Base-by-base conservation (phyloP, 2,329 filamentous ascomycete species). In the Pseudogymnoascus sp. region DNA sequence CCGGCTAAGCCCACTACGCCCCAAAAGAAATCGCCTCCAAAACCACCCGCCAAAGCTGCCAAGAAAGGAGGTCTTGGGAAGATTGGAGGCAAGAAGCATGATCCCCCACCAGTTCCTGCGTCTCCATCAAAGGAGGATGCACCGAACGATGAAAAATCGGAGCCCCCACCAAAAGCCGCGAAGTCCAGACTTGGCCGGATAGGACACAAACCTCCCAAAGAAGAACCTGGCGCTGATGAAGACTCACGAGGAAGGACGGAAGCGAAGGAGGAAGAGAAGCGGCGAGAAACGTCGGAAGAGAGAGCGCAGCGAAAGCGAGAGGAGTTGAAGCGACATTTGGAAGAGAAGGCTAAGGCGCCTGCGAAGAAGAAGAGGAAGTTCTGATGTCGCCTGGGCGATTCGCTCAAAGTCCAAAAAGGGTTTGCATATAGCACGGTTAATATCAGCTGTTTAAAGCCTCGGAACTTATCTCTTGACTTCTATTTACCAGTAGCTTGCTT, bases 301-400 rank as follows among this genome's bases (percentile, higher is more conserved):
- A 68, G 69, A 35, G 72, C 72, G 14, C 65, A 73, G 65, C 68
- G 65, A 61, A 74, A 71, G 61, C 66, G 72, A 28, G 64, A 61
- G 23, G 59, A 66, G 63, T 59, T 73, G 63, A 70, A 70, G 59
- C 67, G 64, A 61, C 68, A 73, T 59, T 65, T 74, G 64, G 72
- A 72, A 60, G 68, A 65, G 63, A 73, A 74, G 61, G 67, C 68
- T 8, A 71, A 68, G 53, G 68, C 65, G 12, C 71, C 72, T 12
- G 67, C 63, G 11, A 73, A 71, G 62, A 74, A 74, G 65, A 74
- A 72, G 65, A 67, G 71, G 64, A 73, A 70, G 40, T 74, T 74
- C 65, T 74, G 62, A 69, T 63, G 50, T 2, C 33, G n/a, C 23
- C 14, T 16, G 16, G 12, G n/a, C 7, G 11, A 14, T 18, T 18